Evolutionary conservation across 2,329 filamentous ascomycete genomes (phyloP).

Genomic region (Cladophialophora immunda): DNA sequence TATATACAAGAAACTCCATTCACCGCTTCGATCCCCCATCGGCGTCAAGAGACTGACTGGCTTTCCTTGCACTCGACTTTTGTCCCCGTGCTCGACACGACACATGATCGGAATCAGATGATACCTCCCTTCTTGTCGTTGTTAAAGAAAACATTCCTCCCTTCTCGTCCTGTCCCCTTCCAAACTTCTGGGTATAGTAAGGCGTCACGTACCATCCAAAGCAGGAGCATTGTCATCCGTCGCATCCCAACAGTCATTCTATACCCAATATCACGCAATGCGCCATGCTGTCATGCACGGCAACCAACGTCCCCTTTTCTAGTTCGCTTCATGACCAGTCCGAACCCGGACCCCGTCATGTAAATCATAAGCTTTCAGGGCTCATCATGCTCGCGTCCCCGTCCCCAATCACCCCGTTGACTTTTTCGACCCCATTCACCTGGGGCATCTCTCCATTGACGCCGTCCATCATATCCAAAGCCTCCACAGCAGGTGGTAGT

Average conservation of each 20-base stretch:
- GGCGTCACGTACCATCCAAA: not conserved
- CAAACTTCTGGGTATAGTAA: not conserved
- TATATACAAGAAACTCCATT: constrained; percentile 4
- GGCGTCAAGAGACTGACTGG: not conserved
- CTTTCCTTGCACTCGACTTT: not conserved
- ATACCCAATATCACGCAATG: constrained; percentile 6
- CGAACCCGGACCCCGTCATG: not conserved
- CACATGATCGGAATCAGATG: not conserved
- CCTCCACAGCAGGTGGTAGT: constrained; percentile 36
- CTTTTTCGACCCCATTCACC: constrained; percentile 40
- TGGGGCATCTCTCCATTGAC: constrained; percentile 36
- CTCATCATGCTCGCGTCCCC: constrained; percentile 81
- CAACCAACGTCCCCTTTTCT: not conserved
- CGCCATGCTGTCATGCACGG: not conserved
- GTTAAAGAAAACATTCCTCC: not conserved
- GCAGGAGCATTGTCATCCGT: not conserved
- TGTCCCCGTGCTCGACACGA: not conserved
- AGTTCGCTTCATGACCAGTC: not conserved
- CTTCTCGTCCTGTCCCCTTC: not conserved
- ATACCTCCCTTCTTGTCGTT: not conserved
- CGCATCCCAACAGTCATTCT: constrained; percentile 1
- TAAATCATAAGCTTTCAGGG: constrained; percentile 68
- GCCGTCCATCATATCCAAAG: constrained; percentile 37
- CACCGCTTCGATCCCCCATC: not conserved
- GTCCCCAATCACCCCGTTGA: constrained; percentile 51